These are phyloP conservation scores for Sporothrix brasiliensis DNA, from an alignment of 2,329 filamentous ascomycete genomes.

Conservation along the genomic window DNA sequence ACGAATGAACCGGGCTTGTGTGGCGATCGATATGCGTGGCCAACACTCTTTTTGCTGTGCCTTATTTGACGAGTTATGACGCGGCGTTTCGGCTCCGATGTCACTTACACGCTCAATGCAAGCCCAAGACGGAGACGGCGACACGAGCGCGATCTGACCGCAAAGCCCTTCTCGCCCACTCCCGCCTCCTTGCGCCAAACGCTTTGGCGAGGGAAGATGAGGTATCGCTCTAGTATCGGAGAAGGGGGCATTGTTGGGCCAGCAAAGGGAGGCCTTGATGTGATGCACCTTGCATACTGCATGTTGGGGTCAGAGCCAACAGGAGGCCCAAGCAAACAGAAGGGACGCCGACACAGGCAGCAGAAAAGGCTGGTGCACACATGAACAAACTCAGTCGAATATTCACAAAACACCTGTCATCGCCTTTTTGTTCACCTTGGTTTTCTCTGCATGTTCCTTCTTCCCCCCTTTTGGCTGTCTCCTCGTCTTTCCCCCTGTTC, in stretches of 20 bases:
- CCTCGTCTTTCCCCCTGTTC: background rate
- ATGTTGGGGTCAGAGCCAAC: conserved; percentile 4
- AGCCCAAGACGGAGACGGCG: too few species aligned
- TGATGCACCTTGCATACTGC: conserved; percentile 9
- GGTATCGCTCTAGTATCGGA: background rate
- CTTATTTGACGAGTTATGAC: background rate
- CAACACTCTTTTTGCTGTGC: conserved; percentile 4
- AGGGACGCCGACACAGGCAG: background rate
- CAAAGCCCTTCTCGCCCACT: background rate
- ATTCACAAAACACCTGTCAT: conserved; percentile 3
- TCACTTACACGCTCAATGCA: background rate
- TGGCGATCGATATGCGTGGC: background rate
- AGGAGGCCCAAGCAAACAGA: conserved; percentile 1
- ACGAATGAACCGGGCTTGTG: too few species aligned
- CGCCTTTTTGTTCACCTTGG: background rate
- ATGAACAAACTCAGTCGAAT: background rate
- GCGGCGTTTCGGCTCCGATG: conserved; percentile 15
- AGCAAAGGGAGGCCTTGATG: conserved; percentile 11
- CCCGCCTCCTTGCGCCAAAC: background rate
- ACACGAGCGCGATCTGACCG: conserved; percentile 9
- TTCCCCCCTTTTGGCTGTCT: background rate
- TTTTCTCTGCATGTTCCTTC: background rate
- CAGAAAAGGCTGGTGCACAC: conserved; percentile 22
- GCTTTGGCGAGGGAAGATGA: too few species aligned
- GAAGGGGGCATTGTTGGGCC: background rate